These are phyloP conservation scores for Saccharomycopsis lassenensis DNA, from an alignment of 805 yeast genomes.

Conservation along the genomic window DNA sequence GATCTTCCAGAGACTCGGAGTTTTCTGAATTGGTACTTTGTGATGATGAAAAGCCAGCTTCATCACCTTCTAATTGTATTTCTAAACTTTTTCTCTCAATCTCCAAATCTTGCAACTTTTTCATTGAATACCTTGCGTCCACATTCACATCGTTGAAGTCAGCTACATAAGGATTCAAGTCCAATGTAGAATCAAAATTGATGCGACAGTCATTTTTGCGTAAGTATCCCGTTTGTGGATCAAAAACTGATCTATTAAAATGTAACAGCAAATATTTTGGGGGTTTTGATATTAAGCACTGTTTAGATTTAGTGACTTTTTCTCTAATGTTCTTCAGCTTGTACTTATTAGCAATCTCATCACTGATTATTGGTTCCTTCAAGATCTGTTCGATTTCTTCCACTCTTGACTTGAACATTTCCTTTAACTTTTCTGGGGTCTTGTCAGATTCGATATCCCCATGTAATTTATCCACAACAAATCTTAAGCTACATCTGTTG, in stretches of 20 bases:
- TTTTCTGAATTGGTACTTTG: slow-evolving; percentile 18
- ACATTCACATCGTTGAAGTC: slow-evolving; percentile 58
- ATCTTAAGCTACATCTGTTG: slow-evolving; percentile 74
- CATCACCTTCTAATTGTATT: slow-evolving; percentile 7
- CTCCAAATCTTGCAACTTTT: slow-evolving; percentile 36
- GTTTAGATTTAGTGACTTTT: slow-evolving; percentile 75
- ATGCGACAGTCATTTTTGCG: slow-evolving; percentile 78
- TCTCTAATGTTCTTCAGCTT: slow-evolving; percentile 66
- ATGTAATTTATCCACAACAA: slow-evolving; percentile 41
- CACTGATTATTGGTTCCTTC: slow-evolving; percentile 58
- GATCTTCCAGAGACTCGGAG: no score
- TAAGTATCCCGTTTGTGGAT: slow-evolving; percentile 71
- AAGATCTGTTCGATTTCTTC: slow-evolving; percentile 42
- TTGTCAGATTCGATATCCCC: slow-evolving; percentile 26
- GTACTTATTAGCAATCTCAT: slow-evolving; percentile 61
- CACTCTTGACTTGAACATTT: slow-evolving; percentile 31
- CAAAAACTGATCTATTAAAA: slow-evolving; percentile 88
- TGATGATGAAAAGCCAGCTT: slow-evolving; percentile 16
- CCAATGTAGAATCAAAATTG: slow-evolving; percentile 58
- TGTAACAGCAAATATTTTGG: slow-evolving; percentile 80
- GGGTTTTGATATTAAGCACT: slow-evolving; percentile 66
- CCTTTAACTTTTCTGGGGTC: slow-evolving; percentile 20
- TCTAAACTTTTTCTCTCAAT: no score
- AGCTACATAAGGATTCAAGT: slow-evolving; percentile 60
- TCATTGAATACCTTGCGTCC: slow-evolving; percentile 72